Evolutionary conservation across 768 basidiomycete species (phyloP), one percentile per base, ranked within the genome.

Genomic region (Hygrophorus russula): DNA sequence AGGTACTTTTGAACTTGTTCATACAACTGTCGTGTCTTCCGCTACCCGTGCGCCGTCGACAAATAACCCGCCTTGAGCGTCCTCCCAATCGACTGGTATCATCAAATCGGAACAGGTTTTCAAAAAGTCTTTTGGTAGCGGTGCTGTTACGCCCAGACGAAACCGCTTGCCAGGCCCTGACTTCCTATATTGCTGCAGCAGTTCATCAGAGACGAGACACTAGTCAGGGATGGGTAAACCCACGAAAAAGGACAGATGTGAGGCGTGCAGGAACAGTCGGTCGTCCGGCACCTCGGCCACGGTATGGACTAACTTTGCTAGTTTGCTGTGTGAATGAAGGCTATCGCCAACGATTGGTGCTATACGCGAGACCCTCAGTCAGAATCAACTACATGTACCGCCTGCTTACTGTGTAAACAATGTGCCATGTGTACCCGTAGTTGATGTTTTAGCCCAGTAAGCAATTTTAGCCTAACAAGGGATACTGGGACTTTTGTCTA

Each of bases 381-480:
- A 24, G 24, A 24, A 24, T 24, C 24, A 24, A 24, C 24, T 7
- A 24, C 24, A 24, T 7, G 24, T 24, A 7, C 24, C 4, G 24
- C 24, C 24, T 15, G 37, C 4, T 32, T 8, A 19, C 45, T 30
- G 6, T 15, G 38, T 17, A 46, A 44, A 14, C 10, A 45, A 11
- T 30, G 63, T 1, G 80, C 70, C 27, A 78, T 55, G 47, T 84
- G 82, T 11, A 81, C 63, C n/a, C 82, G 71, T 27, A 84, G 69
- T 51, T 84, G 82, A 45, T 84, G 82, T 55, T 83, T 83, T 43
- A 73, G 57, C 3, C 80, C 82, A 12, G 82, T 82, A 39, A 71
- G 59, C 14, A 80, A 65, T 9, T 62, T 66, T 12, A 84, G 63
- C 31, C 66, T 67, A 32, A 84, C 57, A 39, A 85, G 65, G 1